Base-by-base conservation (phyloP, 2,329 filamentous ascomycete species). In the Macrophomina pseudophaseolina region DNA sequence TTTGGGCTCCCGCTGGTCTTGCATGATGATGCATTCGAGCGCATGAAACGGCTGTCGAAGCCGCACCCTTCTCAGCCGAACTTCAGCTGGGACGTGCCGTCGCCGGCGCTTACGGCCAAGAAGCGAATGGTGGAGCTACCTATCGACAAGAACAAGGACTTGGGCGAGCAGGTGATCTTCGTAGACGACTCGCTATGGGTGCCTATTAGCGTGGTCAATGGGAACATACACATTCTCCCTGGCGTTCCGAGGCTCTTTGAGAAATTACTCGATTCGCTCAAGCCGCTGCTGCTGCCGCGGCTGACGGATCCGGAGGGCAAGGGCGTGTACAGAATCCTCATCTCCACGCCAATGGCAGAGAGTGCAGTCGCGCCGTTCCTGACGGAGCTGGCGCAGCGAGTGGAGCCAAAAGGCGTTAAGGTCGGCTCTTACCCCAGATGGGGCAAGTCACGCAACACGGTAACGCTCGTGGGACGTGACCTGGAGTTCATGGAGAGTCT, bases 371-470 rank as follows among this genome's bases (percentile, higher is more conserved):
- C 95, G 12, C 87, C 84, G 18, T 97, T 92, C 76, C 82, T 99
- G 73, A 94, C 93, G 0, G 86, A 92, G 70, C 81, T 98, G 69
- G 92, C 94, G 4, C 85, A 82, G 33, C 87, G 87, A 76, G 91
- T 94, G 28, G 90, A 88, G 76, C 82, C 88, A 0, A 88, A 86
- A 73, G 93, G 93, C 3, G 86, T 98, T 73, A 98, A 98, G 81
- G 93, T 98, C 16, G 95, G 95, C 54, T 97, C 92, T 79, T 98
- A 99, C 79, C 95, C 95, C 42, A 85, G 93, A 65, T 97, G 94
- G 93, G 92, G 91, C 5, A 94, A 92, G 84, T 88, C 88, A 73
- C 85, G 85, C 69, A 98, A 98, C 79, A 95, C 93, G 0, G 93
- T 98, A 56, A 97, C 94, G 11, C 82, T 99, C 64, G 94, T 97